A percentile compares a stretch with the other conserved stretches of the same genome.
Evolutionary conservation across 2,329 filamentous ascomycete species (phyloP).

Genomic region (Rhytidhysteron rufulum): DNA sequence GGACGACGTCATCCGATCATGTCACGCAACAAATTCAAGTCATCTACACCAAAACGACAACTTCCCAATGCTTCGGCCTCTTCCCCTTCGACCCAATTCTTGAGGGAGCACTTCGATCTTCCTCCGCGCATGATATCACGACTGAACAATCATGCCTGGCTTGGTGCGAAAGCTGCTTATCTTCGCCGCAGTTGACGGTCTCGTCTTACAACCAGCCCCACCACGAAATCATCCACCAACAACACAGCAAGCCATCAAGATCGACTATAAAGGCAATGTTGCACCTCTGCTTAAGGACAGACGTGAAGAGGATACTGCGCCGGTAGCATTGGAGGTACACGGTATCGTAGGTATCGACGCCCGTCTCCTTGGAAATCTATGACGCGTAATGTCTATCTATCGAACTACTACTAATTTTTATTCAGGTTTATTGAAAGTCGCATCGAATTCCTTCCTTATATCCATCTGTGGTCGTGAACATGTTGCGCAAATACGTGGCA

Average conservation of each 20-base stretch:
- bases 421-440: constrained; percentile 77
- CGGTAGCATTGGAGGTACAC: constrained; percentile 43
- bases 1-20: constrained; percentile 3
- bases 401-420: not conserved
- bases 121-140: constrained; percentile 9
- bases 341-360: constrained; percentile 53
- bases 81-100: not conserved
- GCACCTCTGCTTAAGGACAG: constrained; percentile 42
- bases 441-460: constrained; percentile 77
- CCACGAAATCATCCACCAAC: constrained; percentile 52
- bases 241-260: constrained; percentile 55
- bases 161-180: constrained; percentile 77
- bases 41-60: not conserved
- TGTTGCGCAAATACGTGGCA: constrained; percentile 80
- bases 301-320: constrained; percentile 33
- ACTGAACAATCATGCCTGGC: too few relatives aligned
- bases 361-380: not conserved
- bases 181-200: constrained; percentile 75
- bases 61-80: not conserved
- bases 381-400: not conserved
- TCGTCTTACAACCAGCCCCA: constrained; percentile 71
- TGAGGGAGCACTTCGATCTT: not conserved
- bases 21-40: not conserved
- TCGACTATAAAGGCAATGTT: constrained; percentile 65
- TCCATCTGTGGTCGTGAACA: constrained; percentile 83